Conservation (phyloP, 75 land plant genomes). For the Sequoia sempervirens region DNA sequence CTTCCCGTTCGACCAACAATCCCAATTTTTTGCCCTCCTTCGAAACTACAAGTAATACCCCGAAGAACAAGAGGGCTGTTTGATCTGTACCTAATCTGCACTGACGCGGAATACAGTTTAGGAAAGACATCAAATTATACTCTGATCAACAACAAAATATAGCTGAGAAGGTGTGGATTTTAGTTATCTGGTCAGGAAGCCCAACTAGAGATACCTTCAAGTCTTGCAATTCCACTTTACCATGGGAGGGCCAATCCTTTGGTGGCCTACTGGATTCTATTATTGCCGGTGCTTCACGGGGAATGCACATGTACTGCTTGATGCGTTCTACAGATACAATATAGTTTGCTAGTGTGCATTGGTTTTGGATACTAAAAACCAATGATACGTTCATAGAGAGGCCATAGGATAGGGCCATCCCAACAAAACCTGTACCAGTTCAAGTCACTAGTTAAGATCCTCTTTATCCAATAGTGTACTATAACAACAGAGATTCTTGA, state of each 20-base stretch:
- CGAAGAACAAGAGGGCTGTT: constrained; percentile 53
- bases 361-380: constrained; percentile 30
- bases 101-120: not conserved
- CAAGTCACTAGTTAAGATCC: not conserved
- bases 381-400: constrained; percentile 39
- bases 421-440: constrained; percentile 37
- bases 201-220: constrained; percentile 24
- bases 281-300: constrained; percentile 31
- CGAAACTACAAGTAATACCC: constrained; percentile 69
- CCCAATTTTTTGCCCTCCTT: constrained; percentile 47
- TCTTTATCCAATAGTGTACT: not conserved
- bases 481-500: not conserved
- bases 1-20: constrained; percentile 53
- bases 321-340: constrained; percentile 48
- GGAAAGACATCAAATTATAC: not conserved
- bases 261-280: constrained; percentile 29
- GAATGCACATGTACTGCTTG: constrained; percentile 43
- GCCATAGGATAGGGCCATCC: constrained; percentile 39
- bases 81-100: constrained; percentile 60
- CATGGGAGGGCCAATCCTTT: constrained; percentile 34
- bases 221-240: constrained; percentile 37
- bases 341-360: constrained; percentile 34
- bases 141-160: not conserved
- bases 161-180: not conserved
- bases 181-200: not conserved